Base-by-base conservation (phyloP, 2,329 filamentous ascomycete genomes). In the Clarireedia paspali region DNA sequence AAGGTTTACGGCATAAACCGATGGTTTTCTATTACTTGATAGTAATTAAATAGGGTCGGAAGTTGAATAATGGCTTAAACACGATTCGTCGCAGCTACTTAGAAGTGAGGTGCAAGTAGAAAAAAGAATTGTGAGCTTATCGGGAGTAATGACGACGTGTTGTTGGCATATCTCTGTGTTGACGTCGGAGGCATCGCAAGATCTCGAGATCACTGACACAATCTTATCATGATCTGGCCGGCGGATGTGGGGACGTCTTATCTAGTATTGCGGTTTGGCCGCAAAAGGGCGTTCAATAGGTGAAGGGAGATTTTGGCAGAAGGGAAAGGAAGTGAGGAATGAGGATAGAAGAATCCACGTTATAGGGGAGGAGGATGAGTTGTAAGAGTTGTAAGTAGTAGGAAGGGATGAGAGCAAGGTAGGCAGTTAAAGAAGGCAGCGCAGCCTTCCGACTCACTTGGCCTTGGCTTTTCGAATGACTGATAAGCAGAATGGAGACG, bases 11-110 rank as follows among this genome's bases (percentile, higher is more conserved):
- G 51, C 51, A 54, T 54, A 38, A 54, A 54, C 44, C 44, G 47
- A 24, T 20, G 26, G 44, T 27, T 27, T 48, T 49, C 30, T 54
- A 54, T 54, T 54, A 54, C 51, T 54, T 49, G 51, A 54, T 54
- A 49, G 51, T 39, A 54, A 49, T 20, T 40, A 23, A 48, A 48
- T 34, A 9, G 17, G 9, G 47, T 45, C 30, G 34, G 15, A 24
- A 42, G 27, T 49, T 47, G n/a, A 54, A 54, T 54, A 30, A 54
- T 49, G 15, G 23, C 2, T 6, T 34, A 14, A 42, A 54, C 51
- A 9, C 14, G 51, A 48, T 54, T 54, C 44, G 51, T 48, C n/a
- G 30, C 39, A 20, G 51, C 6, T 23, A 49, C 10, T 24, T 34
- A 14, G n/a, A 24, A 40, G 10, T 3, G 9, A 40, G 40, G 12